Base-by-base conservation (phyloP, 805 yeast species). In the Pichia paraexigua region DNA sequence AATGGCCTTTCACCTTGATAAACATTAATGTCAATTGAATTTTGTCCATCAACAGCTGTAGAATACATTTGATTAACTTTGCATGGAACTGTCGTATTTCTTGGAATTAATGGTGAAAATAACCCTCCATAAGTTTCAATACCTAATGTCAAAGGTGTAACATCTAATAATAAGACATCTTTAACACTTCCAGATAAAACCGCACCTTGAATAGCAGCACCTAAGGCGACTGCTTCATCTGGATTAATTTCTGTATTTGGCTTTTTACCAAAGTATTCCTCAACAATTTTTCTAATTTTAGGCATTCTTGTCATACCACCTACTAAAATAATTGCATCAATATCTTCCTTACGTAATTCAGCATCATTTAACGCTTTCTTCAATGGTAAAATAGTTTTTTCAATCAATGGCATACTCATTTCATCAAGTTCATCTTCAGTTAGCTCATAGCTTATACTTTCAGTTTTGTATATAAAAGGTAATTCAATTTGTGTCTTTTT, bases 171-270 rank as follows among this genome's bases (percentile, higher is more conserved):
- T 58, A 90, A 79, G 59, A 90, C 96, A 66, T 90, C 96, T 68
- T 87, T 87, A 59, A 90, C 96, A 71, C 88, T 95, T 71, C 97
- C 97, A 53, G 95, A 86, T 58, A 90, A 77, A 57, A 90, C 95
- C 64, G 96, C 97, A 73, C 97, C 97, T 76, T 90, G 97, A 63
- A 90, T 91, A 53, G 97, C 97, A 58, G 97, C 97, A 74, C 97
- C 97, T 72, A 90, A 82, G 60, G 95, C 94, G 55, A 87, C 95
- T 46, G 95, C 95, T 76, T 87, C 95, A 67, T 87, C 95, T 47
- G 97, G 97, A 82, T 90, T 90, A 63, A 90, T 96, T 50, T 92
- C 82, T 76, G 86, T 89, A 65, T 87, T 85, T 61, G 96, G 95
- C 61, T 83, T 87, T 71, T 78, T 85, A 65, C 83, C 84, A 73